A percentile compares a stretch with the other conserved stretches of the same genome.
Conservation (phyloP, 768 basidiomycete species). For the Termitomyces sp. region DNA sequence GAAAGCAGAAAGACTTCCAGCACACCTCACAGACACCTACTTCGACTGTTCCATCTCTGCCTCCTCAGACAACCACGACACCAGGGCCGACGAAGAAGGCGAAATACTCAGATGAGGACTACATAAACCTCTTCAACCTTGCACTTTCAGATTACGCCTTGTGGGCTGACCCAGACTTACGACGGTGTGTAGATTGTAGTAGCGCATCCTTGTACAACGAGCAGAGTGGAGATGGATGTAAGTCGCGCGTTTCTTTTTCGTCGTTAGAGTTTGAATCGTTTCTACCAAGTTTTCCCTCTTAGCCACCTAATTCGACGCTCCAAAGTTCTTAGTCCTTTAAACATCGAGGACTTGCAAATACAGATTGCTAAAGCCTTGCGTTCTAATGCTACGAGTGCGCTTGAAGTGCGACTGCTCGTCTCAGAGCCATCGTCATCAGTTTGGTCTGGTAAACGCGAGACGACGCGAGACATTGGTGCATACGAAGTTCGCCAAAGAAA, state of each 20-base stretch:
- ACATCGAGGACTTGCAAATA: conserved; percentile 32
- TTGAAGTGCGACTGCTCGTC: conserved; percentile 64
- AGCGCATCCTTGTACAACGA: conserved; percentile 3
- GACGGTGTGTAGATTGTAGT: conserved; percentile 40
- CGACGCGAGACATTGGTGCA: conserved; percentile 35
- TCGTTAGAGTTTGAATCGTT: conserved; percentile 12
- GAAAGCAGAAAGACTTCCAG: conserved; percentile 16
- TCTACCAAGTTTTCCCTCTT: conserved; percentile 52
- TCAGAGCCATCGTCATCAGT: conserved; percentile 33
- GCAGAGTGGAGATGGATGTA: conserved; percentile 34
- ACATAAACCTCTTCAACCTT: conserved; percentile 45
- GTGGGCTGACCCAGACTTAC: conserved; percentile 57
- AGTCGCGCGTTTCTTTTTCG: conserved; percentile 18
- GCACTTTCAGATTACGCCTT: conserved; percentile 69
- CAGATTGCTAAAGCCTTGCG: conserved; percentile 57
- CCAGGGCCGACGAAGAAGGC: neutral
- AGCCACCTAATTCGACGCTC: conserved; percentile 44
- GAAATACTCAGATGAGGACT: conserved; percentile 31
- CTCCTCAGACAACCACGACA: neutral
- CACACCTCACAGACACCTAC: neutral
- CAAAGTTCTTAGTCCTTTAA: conserved; percentile 23
- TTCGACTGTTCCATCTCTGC: neutral
- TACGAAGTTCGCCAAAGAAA: conserved; percentile 63
- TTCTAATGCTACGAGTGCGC: conserved; percentile 31
- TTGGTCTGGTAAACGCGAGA: conserved; percentile 21